Percentiles rank a stretch among this genome's conserved stretches.
Evolutionary conservation across 1,284 basidiomycete species (phyloP).

Genomic region (Gastroboletus turbinatus): DNA sequence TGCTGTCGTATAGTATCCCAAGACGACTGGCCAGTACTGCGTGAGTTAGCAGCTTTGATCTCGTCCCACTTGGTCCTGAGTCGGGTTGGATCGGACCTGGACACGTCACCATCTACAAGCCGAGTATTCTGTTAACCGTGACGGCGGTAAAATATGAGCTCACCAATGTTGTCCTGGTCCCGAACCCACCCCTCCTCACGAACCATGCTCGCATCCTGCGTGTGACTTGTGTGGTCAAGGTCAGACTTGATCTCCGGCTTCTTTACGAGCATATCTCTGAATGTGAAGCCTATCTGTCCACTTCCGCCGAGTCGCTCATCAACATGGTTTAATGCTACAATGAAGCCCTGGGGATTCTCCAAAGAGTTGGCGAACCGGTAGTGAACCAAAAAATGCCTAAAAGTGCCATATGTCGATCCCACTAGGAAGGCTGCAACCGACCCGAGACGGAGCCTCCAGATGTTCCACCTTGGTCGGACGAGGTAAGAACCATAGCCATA

Average conservation of each 20-base stretch:
- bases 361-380: constrained; percentile 48
- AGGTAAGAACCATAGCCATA: constrained; percentile 32
- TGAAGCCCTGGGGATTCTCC: constrained; percentile 45
- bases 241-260: constrained; percentile 14
- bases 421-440: constrained; percentile 26
- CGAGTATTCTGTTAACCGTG: background rate
- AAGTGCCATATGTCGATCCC: constrained; percentile 35
- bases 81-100: constrained; percentile 16
- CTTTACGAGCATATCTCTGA: constrained; percentile 21
- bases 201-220: constrained; percentile 7
- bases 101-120: constrained; percentile 5
- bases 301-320: constrained; percentile 34
- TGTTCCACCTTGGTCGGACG: constrained; percentile 31
- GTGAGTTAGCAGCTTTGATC: constrained; percentile 56
- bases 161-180: constrained; percentile 12
- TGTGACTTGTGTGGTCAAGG: constrained; percentile 4
- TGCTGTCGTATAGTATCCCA: constrained; percentile 67
- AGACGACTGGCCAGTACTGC: constrained; percentile 46
- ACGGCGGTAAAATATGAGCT: constrained; percentile 1
- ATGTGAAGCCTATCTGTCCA: constrained; percentile 26
- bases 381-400: constrained; percentile 44
- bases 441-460: constrained; percentile 25
- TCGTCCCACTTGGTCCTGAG: constrained; percentile 57
- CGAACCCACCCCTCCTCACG: constrained; percentile 28
- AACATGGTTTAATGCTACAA: constrained; percentile 41